Conservation (phyloP, 2,329 filamentous ascomycete genomes). For the Curvularia sp. region DNA sequence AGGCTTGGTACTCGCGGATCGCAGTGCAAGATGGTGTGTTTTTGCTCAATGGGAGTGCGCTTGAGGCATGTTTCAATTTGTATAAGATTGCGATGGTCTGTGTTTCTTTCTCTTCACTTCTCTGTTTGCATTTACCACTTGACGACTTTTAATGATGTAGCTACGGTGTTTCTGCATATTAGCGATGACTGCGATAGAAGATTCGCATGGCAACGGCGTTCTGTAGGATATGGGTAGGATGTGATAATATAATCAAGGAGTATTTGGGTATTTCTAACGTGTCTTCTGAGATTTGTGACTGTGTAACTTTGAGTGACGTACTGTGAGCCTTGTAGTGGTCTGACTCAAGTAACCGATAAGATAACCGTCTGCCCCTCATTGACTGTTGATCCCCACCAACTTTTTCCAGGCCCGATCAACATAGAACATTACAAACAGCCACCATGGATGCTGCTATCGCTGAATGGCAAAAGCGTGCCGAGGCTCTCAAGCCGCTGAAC, state of each 20-base stretch:
- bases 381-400: conserved; percentile 8
- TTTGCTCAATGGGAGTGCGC: conserved; percentile 77
- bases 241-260: conserved; percentile 10
- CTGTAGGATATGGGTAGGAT: conserved; percentile 19
- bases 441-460: conserved; percentile 52
- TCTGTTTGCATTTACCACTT: background rate
- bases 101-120: background rate
- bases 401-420: conserved; percentile 13
- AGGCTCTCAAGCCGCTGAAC: conserved; percentile 65
- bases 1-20: conserved; percentile 80
- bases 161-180: conserved; percentile 16
- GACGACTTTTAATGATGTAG: conserved; percentile 32
- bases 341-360: conserved; percentile 17
- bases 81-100: background rate
- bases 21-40: conserved; percentile 88
- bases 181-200: conserved; percentile 9
- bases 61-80: conserved; percentile 13
- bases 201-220: conserved; percentile 21
- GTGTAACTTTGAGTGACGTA: background rate
- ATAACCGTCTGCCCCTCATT: conserved; percentile 14
- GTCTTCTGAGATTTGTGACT: background rate
- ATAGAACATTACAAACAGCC: background rate
- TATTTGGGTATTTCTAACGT: conserved; percentile 1
- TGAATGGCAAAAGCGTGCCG: conserved; percentile 64
- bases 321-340: background rate